Conservation (phyloP, 1,284 basidiomycete species). For the Jaminaea rosea region DNA sequence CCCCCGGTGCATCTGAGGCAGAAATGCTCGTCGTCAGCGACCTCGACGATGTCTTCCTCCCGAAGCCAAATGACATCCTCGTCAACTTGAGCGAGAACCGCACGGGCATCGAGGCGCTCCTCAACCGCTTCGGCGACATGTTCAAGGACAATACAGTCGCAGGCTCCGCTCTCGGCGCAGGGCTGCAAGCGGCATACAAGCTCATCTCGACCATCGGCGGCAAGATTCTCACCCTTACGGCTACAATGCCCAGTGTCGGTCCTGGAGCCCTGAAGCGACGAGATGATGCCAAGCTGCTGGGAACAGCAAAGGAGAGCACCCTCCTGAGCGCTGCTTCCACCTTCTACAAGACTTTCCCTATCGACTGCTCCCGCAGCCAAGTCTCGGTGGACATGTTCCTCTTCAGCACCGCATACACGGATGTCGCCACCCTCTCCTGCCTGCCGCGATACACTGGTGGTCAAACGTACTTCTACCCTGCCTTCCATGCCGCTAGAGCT, state of each 20-base stretch:
- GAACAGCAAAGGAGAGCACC: constrained; percentile 70
- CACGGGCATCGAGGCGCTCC: constrained; percentile 68
- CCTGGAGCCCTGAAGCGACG: constrained; percentile 87
- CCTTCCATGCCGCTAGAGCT: constrained; percentile 84
- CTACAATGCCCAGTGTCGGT: constrained; percentile 77
- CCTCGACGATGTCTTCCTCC: constrained; percentile 91
- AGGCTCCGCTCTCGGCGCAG: constrained; percentile 91
- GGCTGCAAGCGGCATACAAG: constrained; percentile 90
- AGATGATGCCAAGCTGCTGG: constrained; percentile 91
- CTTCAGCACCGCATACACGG: constrained; percentile 84
- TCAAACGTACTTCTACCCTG: constrained; percentile 96
- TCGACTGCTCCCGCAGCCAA: constrained; percentile 93
- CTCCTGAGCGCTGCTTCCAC: constrained; percentile 56
- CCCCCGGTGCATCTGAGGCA: constrained; percentile 69
- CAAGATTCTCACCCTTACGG: constrained; percentile 83
- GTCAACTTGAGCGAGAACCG: constrained; percentile 84
- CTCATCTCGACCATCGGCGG: constrained; percentile 88
- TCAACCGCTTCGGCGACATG: constrained; percentile 83
- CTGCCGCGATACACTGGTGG: constrained; percentile 96
- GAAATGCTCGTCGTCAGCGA: constrained; percentile 96
- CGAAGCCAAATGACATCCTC: constrained; percentile 88
- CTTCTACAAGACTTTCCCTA: constrained; percentile 98
- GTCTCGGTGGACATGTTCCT: constrained; percentile 99
- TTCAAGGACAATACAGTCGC: constrained; percentile 85
- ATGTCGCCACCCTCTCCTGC: constrained; percentile 83